These are phyloP conservation scores for Phytophthora idaei DNA, from an alignment of 352 stramenopile species.

Conservation along the genomic window DNA sequence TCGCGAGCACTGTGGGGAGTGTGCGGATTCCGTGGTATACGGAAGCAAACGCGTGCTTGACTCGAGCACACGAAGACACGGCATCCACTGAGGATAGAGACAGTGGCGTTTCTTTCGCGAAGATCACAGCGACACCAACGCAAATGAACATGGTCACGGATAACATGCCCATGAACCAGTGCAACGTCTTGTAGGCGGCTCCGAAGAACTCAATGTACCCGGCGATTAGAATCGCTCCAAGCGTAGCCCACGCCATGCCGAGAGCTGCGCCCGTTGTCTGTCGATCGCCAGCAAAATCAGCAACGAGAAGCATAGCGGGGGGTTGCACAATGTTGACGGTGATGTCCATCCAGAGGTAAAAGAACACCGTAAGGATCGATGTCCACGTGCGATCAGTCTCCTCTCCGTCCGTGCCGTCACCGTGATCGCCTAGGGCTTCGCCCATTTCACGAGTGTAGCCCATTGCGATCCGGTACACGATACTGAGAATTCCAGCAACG, in stretches of 20 bases:
- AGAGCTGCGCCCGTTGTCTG: slow-evolving; percentile 55
- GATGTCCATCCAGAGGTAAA: slow-evolving; percentile 74
- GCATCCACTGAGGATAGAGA: slow-evolving; percentile 15
- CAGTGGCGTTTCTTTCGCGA: slow-evolving; percentile 41
- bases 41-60: slow-evolving; percentile 32
- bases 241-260: slow-evolving; percentile 43
- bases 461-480: slow-evolving; percentile 61
- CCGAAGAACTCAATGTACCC: slow-evolving; percentile 59
- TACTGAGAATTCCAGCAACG: slow-evolving; percentile 37
- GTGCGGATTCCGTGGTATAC: slow-evolving; percentile 43
- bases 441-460: slow-evolving; percentile 47
- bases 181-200: slow-evolving; percentile 42
- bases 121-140: slow-evolving; percentile 29
- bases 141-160: slow-evolving; percentile 44
- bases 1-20: slow-evolving; percentile 31
- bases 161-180: slow-evolving; percentile 59
- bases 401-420: slow-evolving; percentile 28
- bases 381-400: slow-evolving; percentile 50
- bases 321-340: slow-evolving; percentile 60
- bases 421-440: slow-evolving; percentile 32
- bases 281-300: slow-evolving; percentile 60
- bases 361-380: slow-evolving; percentile 47
- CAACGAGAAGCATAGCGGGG: slow-evolving; percentile 52
- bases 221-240: slow-evolving; percentile 50
- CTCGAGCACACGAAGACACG: slow-evolving; percentile 20